These are phyloP conservation scores for Cubamyces lactineus DNA, from an alignment of 768 basidiomycete species.

Conservation along the genomic window DNA sequence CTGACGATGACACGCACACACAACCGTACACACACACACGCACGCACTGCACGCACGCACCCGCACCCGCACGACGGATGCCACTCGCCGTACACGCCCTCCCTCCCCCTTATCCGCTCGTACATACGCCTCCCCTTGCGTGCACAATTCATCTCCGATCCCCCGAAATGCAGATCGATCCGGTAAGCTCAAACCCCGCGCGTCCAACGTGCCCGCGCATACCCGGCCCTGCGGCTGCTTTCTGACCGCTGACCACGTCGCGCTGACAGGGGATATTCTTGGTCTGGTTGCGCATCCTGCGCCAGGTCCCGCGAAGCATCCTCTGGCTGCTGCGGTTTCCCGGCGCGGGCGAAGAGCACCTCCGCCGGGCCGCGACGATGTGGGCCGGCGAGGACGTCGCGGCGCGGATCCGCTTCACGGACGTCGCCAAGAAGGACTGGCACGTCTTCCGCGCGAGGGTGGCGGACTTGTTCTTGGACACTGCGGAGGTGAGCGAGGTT, in stretches of 20 bases:
- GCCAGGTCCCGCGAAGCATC: slow-evolving; percentile 47
- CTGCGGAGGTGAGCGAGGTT: slow-evolving; percentile 44
- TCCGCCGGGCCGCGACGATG: slow-evolving; percentile 42
- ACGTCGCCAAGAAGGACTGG: slow-evolving; percentile 49
- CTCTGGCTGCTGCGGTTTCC: slow-evolving; percentile 60
- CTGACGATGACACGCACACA: no score
- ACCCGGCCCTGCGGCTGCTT: background rate
- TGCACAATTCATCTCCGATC: background rate
- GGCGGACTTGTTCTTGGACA: slow-evolving; percentile 56
- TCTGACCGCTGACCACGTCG: slow-evolving; percentile 1
- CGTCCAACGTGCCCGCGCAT: background rate
- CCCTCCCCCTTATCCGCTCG: no score
- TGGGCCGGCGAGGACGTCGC: slow-evolving; percentile 54
- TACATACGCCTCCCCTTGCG: no score
- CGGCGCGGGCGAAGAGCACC: slow-evolving; percentile 47
- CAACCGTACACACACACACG: no score
- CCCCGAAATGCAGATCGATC: slow-evolving; percentile 20
- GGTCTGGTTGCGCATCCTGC: slow-evolving; percentile 52
- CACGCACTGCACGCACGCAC: no score
- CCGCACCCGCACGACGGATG: no score
- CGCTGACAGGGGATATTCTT: slow-evolving; percentile 43
- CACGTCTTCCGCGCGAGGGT: slow-evolving; percentile 50
- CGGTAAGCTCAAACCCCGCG: slow-evolving; percentile 11
- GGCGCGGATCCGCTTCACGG: slow-evolving; percentile 50
- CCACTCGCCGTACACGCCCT: no score